Conservation (phyloP, 148 eudicot species). For the Euryodendron excelsum region DNA sequence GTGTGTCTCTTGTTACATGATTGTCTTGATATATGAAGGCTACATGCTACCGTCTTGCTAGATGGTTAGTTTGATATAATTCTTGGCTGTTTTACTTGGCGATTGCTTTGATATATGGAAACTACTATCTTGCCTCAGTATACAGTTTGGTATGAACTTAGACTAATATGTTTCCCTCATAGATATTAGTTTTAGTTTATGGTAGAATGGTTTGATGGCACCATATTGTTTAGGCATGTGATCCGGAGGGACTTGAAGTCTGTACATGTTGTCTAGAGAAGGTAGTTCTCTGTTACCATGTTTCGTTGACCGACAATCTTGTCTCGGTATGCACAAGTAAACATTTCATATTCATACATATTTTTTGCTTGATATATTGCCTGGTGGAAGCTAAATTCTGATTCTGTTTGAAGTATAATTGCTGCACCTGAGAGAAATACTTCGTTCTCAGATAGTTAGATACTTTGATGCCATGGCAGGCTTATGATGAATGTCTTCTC, state of each 20-base stretch:
- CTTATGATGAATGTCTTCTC: background rate
- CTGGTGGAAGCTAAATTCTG: too few relatives aligned
- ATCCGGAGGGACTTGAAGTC: background rate
- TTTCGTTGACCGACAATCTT: background rate
- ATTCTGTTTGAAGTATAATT: too few relatives aligned
- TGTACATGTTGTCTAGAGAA: background rate
- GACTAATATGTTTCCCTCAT: background rate
- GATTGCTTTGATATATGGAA: background rate
- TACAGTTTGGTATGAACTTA: background rate
- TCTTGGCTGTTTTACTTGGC: background rate
- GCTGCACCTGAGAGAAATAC: too few relatives aligned
- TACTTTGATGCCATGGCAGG: background rate
- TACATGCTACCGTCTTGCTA: background rate
- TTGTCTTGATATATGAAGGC: background rate
- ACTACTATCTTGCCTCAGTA: background rate
- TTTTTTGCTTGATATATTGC: too few relatives aligned
- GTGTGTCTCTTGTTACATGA: background rate
- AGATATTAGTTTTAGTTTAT: background rate
- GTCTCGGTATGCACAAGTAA: background rate
- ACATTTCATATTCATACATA: too few relatives aligned
- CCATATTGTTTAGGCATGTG: background rate
- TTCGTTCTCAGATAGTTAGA: background rate
- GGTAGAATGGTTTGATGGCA: background rate
- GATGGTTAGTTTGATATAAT: background rate
- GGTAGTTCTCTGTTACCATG: background rate